These are phyloP conservation scores for Coelastrella sp. DNA, from an alignment of 139 green algal species.

Conservation along the genomic window DNA sequence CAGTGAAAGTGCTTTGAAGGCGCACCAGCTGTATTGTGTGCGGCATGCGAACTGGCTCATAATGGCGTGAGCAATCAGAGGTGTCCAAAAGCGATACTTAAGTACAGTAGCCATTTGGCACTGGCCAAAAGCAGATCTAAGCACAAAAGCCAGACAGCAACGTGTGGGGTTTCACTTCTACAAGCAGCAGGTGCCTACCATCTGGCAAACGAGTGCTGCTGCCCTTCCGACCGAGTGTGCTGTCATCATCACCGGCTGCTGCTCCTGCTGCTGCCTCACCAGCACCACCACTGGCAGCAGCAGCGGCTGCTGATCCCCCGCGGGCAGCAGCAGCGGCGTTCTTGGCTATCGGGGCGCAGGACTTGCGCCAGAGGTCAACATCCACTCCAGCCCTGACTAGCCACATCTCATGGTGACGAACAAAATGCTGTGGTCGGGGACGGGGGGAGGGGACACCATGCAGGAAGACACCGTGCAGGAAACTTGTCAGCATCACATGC, in stretches of 20 bases:
- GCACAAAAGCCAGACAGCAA: too few species aligned
- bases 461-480: too few species aligned
- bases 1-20: too few species aligned
- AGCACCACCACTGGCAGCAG: not conserved
- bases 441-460: too few species aligned
- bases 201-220: conserved; percentile 20
- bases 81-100: too few species aligned
- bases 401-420: conserved; percentile 43
- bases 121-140: too few species aligned
- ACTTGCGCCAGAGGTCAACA: conserved; percentile 38
- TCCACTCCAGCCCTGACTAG: not conserved
- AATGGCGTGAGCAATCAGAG: too few species aligned
- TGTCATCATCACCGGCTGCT: not conserved
- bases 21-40: too few species aligned
- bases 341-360: conserved; percentile 18
- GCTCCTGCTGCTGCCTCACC: not conserved
- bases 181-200: not conserved
- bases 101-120: too few species aligned
- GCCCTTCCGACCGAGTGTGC: not conserved
- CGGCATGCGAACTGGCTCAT: too few species aligned
- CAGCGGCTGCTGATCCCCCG: conserved; percentile 3
- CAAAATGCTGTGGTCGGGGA: conserved; percentile 48
- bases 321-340: not conserved
- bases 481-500: too few species aligned
- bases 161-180: too few species aligned